Evolutionary conservation across 2,329 filamentous ascomycete species (phyloP), one percentile per base, ranked within the genome.

Genomic region (Dothistroma septosporum): DNA sequence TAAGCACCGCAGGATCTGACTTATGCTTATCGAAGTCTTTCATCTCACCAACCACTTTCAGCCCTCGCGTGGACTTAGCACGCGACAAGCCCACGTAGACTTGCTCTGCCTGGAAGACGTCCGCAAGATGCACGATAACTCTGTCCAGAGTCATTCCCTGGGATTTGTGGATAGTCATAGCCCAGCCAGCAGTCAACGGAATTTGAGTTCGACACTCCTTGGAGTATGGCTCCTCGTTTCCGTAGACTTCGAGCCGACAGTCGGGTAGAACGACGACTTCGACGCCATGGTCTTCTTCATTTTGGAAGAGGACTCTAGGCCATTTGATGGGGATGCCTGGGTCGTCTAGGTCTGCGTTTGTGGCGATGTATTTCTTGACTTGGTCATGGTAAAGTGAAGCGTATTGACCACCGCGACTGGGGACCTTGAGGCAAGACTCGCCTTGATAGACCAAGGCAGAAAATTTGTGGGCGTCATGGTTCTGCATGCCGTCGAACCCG

Each of bases 121-220:
- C 68, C 0, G 70, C 69, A 5, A 88, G 68, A 66, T 87, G 74
- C 1, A 88, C 82, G 0, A 80, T 76, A 1, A 85, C 84, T 2
- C 78, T 77, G 21, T 87, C 80, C 1, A 89, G 73, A 1, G 85
- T 87, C 77, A 87, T 82, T 2, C 85, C 84, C 73, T 87, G 83
- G 1, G 79, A 79, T 69, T 85, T 87, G 70, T 88, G 85, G 1
- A 87, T 81, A 0, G 81, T 87, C 65, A 87, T 79, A 0, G 86
- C 86, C 82, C 85, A 88, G 0, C 81, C 85, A 0, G 84, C 76
- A 0, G 79, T 73, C 0, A 88, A 75, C 0, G 86, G 86, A 5
- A 88, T 78, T 68, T 88, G 86, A 0, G 84, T 85, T 19, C 86
- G 77, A 1, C 76, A 76, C 0, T 86, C 68, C 1, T 81, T 66